A percentile compares a stretch with the other conserved stretches of the same genome.
These are phyloP conservation scores for Yarrowia hollandica DNA, from an alignment of 805 yeast genomes.

Conservation along the genomic window DNA sequence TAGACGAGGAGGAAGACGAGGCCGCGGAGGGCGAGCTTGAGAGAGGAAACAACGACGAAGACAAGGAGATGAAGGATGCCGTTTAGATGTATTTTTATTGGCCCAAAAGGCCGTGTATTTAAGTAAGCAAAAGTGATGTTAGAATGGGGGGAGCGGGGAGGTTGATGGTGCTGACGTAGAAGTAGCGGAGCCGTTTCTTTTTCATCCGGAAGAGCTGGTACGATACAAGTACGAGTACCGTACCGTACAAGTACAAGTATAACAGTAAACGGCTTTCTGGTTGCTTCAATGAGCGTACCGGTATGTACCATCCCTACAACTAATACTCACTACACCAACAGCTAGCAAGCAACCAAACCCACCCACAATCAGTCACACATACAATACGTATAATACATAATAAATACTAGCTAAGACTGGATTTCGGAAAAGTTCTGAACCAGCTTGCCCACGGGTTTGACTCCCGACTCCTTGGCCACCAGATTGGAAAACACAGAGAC, in stretches of 20 bases:
- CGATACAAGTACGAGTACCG: background rate
- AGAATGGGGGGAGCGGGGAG: no score
- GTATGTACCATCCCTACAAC: no score
- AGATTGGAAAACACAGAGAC: background rate
- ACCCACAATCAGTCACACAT: no score
- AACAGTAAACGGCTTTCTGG: background rate
- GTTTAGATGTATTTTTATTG: constrained; percentile 4
- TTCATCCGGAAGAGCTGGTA: background rate
- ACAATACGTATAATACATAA: no score
- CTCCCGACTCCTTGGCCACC: constrained; percentile 7
- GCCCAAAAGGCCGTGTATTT: no score
- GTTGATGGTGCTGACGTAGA: no score
- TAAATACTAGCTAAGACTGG: constrained; percentile 1
- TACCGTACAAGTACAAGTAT: background rate
- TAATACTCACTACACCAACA: no score
- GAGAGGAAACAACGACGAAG: constrained; percentile 1
- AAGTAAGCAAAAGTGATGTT: no score
- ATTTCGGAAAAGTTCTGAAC: constrained; percentile 26
- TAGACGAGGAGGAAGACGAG: constrained; percentile 49
- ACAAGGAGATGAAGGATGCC: constrained; percentile 9
- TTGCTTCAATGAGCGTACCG: no score
- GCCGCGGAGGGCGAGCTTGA: constrained; percentile 30
- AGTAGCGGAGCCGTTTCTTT: no score
- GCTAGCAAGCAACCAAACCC: no score
- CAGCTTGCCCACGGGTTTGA: constrained; percentile 17